Evolutionary conservation across 2,329 filamentous ascomycete genomes (phyloP).

Genomic region (Fusarium lateritium): DNA sequence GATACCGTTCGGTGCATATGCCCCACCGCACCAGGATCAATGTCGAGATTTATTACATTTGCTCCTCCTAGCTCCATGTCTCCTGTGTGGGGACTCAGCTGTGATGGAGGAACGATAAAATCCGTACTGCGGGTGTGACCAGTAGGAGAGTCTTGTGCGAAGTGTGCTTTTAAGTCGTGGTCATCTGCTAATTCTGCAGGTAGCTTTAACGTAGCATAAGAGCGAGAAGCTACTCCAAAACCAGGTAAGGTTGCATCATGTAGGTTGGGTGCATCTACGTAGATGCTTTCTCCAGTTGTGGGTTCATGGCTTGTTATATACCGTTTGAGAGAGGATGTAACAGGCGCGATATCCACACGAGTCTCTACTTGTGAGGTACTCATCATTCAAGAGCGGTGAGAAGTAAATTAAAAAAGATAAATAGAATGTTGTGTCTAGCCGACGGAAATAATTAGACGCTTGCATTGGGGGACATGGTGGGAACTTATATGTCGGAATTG

Average conservation of each 20-base stretch:
- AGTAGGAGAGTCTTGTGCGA: conserved; percentile 7
- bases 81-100: conserved; percentile 1
- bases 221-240: conserved; percentile 18
- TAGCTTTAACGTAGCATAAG: conserved; percentile 16
- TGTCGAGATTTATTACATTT: conserved; percentile 24
- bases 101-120: conserved; percentile 8
- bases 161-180: conserved; percentile 11
- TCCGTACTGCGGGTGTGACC: conserved; percentile 5
- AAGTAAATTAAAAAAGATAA: too few species aligned
- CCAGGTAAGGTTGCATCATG: conserved; percentile 1
- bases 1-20: conserved; percentile 23
- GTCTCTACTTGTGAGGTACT: background rate
- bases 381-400: background rate
- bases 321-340: background rate
- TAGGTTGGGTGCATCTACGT: conserved; percentile 6
- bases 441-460: too few species aligned
- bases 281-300: conserved; percentile 9
- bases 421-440: too few species aligned
- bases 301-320: conserved; percentile 18
- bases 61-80: conserved; percentile 14
- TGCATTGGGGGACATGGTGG: background rate
- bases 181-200: conserved; percentile 6
- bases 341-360: background rate
- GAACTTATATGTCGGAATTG: background rate
- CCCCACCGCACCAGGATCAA: conserved; percentile 16